Evolutionary conservation across 495 filamentous ascomycete genomes (phyloP).

Genomic region (Podospora tetraspora): DNA sequence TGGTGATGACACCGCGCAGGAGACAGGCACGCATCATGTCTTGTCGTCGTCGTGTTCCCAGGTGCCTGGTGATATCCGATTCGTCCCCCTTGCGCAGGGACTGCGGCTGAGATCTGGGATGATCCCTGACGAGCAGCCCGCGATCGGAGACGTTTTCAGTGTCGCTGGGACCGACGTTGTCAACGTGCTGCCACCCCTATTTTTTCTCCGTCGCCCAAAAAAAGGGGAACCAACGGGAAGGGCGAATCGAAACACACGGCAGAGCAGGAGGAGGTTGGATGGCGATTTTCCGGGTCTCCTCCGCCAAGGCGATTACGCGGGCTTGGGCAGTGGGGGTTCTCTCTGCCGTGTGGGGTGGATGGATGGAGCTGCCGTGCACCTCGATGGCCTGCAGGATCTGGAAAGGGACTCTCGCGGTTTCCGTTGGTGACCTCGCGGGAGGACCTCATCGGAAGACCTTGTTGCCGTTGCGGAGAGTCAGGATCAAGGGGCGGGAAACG

Average conservation of each 20-base stretch:
- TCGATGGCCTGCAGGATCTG: background rate
- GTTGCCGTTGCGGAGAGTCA: background rate
- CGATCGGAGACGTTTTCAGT: background rate
- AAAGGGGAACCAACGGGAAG: background rate
- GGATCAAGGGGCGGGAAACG: background rate
- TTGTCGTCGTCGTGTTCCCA: background rate
- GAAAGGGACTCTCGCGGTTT: background rate
- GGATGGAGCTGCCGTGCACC: background rate
- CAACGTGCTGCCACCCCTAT: background rate
- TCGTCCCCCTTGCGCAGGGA: background rate
- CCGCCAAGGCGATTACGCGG: background rate
- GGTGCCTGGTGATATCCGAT: background rate
- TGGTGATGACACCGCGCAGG: background rate
- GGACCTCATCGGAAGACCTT: background rate
- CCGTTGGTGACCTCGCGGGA: background rate
- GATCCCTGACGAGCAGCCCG: background rate
- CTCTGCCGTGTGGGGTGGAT: background rate
- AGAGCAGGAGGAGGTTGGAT: background rate
- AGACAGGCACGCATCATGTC: background rate
- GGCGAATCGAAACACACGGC: background rate
- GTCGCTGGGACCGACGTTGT: background rate
- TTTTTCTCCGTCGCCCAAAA: background rate
- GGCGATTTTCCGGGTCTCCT: background rate
- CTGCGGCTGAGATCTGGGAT: background rate
- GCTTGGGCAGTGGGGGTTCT: background rate